Evolutionary conservation across 1,139 yeast species (phyloP), one percentile per base, ranked within the genome.

Genomic region (Yarrowia galli): DNA sequence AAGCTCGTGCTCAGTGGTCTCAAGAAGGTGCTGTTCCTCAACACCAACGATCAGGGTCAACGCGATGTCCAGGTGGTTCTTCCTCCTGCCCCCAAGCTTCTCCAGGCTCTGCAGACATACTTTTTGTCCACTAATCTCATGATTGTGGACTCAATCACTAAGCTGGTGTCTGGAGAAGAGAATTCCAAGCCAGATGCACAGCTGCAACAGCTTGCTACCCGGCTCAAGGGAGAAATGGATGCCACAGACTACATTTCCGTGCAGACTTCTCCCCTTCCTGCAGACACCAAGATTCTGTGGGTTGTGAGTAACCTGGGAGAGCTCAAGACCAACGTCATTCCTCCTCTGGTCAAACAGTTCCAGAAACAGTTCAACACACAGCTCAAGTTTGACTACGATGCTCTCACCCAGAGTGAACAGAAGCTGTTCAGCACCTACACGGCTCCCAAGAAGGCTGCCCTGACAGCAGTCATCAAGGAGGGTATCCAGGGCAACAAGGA

Each of bases 251-350:
- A 35, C 40, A 56, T 56, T 56, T 23, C 63, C 25, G 63, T 56
- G 18, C 61, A 53, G n/a, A 40, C 51, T 6, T 20, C 51, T 7
- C 36, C 51, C 23, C 76, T 70, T 73, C 76, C 73, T 51, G 81
- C 68, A 75, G 86, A 70, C 74, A 78, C 71, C 66, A 81, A 70
- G 76, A 78, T 75, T 71, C 78, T 74, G 73, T 79, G 70, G 63
- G 81, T 87, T 0, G 75, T 88, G 64, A 83, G 86, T 68, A 87
- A 88, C 72, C 75, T 88, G 67, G 82, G 81, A 67, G 81, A 80
- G 46, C 75, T 89, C 36, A 79, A 84, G 51, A 79, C 78, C 22
- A 73, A 71, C 15, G 78, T 83, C 0, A 76, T 87, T 38, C 87
- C 89, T 0, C 73, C 76, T n/a, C 75, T 87, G 22, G 74, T 85